Base-by-base conservation (phyloP, 2,329 filamentous ascomycete genomes). In the Tolypocladium sp. region DNA sequence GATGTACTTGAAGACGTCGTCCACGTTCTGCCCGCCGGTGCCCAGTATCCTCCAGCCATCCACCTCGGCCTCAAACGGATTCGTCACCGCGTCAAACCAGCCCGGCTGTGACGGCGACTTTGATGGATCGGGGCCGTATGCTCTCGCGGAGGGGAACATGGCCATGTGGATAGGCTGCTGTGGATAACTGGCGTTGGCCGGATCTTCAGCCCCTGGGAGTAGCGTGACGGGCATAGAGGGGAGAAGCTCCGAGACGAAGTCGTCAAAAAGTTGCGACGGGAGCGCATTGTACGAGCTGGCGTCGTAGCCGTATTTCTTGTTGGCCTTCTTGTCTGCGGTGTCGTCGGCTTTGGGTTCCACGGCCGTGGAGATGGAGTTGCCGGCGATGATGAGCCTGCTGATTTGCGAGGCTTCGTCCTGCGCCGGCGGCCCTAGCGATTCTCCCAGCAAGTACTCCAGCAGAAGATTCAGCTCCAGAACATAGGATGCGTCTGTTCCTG, bases 281-380 rank as follows among this genome's bases (percentile, higher is more conserved):
- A 89, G 79, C 2, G 93, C 81, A 70, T 99, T 96, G 78, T 97
- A 99, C 0, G 89, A 75, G 58, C 88, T 87, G 59, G 90, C 86
- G 72, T 99, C 94, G 76, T 97, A 97, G 61, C 94, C 93, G 74
- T 97, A 97, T 71, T 95, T 96, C 72, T 91, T 96, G 56, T 80
- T 61, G 2, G 68, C 66, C 61, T 76, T 79, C 69, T 80, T 85
- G 66, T 80, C 75, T 53, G 66, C 64, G 0, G 67, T 65, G 61
- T 79, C 70, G 62, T 76, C 69, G 2, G 66, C 64, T 44, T 69
- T 68, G n/a, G 71, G 71, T 3, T 73, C 69, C 3, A 44, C 37
- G 27, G 74, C 71, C 25, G 95, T 83, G 1, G 90, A 93, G 56
- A 97, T 85, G 1, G 92, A 96, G 74, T 97, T 93, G 46, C 94